phyloP scores from a whole-genome alignment of 768 basidiomycete species.

The Terana coerulea region DNA sequence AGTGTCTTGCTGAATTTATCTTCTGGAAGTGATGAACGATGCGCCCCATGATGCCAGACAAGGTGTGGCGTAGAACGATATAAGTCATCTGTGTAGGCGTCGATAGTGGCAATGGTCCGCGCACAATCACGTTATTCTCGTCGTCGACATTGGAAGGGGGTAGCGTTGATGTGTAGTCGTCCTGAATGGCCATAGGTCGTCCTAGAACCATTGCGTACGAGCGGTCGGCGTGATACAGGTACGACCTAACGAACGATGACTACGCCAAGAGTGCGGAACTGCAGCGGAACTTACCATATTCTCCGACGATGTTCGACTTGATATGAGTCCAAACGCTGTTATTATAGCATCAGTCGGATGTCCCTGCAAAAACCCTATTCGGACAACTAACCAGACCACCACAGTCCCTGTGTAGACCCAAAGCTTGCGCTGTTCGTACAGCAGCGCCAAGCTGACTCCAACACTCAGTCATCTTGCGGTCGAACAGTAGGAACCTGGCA shows the following conservation, averaged over 20 bases:
- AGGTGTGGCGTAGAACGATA: conserved; percentile 77
- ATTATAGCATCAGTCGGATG: conserved; percentile 5
- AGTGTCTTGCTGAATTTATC: conserved; percentile 71
- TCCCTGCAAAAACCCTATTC: background rate
- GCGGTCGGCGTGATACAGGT: conserved; percentile 91
- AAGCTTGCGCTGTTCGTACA: conserved; percentile 88
- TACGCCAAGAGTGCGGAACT: background rate
- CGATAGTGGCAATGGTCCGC: conserved; percentile 54
- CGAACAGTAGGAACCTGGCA: conserved; percentile 67
- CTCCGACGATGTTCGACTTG: conserved; percentile 86
- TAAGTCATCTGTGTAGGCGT: conserved; percentile 87
- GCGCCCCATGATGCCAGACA: conserved; percentile 82
- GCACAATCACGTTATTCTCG: conserved; percentile 38
- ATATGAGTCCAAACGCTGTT: conserved; percentile 65
- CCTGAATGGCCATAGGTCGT: conserved; percentile 85
- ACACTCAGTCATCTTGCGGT: conserved; percentile 88
- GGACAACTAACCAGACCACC: conserved; percentile 61
- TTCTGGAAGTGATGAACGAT: conserved; percentile 94
- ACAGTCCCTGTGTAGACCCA: conserved; percentile 89
- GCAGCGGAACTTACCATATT: conserved; percentile 63
- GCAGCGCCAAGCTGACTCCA: conserved; percentile 96
- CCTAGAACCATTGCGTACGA: conserved; percentile 91
- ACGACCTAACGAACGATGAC: conserved; percentile 51
- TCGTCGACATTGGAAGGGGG: conserved; percentile 72
- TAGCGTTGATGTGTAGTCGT: conserved; percentile 81